Percentiles rank a stretch among this genome's conserved stretches.
Conservation (phyloP, 768 basidiomycete species). For the Pleurotus pulmonarius region DNA sequence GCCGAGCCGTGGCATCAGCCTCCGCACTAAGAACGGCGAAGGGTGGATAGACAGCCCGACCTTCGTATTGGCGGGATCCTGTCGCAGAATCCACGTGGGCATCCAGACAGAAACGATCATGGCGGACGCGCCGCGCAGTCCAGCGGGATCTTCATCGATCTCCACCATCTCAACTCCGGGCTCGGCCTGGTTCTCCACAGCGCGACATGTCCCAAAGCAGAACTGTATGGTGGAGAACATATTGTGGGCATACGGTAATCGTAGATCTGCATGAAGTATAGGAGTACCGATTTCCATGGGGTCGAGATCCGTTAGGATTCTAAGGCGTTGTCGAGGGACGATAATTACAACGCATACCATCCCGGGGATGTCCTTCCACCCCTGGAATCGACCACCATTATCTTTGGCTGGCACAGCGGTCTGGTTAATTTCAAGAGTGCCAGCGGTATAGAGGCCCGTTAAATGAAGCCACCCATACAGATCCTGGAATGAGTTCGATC, state of each 20-base stretch:
- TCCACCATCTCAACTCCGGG: constrained; percentile 11
- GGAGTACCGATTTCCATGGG: constrained; percentile 25
- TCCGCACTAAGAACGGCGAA: constrained; percentile 12
- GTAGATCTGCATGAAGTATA: constrained; percentile 30
- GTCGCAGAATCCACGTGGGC: constrained; percentile 26
- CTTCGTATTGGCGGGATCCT: constrained; percentile 13
- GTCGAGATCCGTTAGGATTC: constrained; percentile 18
- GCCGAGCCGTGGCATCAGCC: constrained; percentile 23
- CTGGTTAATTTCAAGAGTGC: not conserved
- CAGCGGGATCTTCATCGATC: constrained; percentile 27
- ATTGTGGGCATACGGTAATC: constrained; percentile 18
- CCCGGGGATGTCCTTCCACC: constrained; percentile 27
- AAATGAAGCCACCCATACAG: constrained; percentile 40
- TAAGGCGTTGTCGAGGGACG: constrained; percentile 28
- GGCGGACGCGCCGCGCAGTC: constrained; percentile 28
- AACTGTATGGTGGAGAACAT: constrained; percentile 29
- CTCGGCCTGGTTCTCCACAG: constrained; percentile 9
- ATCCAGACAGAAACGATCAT: constrained; percentile 33
- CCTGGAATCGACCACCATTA: constrained; percentile 18
- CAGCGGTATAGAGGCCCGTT: constrained; percentile 30
- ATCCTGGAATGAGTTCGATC: constrained; percentile 37
- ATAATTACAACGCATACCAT: constrained; percentile 29
- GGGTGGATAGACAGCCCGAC: constrained; percentile 25
- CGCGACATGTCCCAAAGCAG: constrained; percentile 25
- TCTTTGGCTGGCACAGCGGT: not conserved